phyloP scores from a whole-genome alignment of 495 filamentous ascomycete species.

The Aspergillus incahuasiensis region DNA sequence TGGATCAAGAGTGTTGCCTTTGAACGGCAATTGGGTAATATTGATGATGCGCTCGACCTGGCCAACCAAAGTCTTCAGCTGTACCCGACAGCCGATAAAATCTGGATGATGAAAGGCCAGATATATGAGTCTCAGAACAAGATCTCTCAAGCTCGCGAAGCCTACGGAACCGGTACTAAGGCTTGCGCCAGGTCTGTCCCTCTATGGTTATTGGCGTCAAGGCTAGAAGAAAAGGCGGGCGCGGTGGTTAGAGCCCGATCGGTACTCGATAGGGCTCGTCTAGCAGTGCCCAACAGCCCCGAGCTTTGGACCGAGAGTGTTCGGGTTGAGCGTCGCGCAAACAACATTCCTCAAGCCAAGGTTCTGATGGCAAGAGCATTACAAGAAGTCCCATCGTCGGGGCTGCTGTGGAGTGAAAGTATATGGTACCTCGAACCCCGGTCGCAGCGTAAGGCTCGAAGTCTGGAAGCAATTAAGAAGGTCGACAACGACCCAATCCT shows the following conservation, averaged over 20 bases:
- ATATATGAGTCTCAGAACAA: conserved; percentile 81
- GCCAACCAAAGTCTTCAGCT: conserved; percentile 80
- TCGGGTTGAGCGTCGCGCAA: conserved; percentile 83
- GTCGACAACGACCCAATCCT: conserved; percentile 86
- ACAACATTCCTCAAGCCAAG: conserved; percentile 78
- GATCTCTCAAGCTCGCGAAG: conserved; percentile 80
- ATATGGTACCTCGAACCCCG: conserved; percentile 92
- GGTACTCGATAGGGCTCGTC: conserved; percentile 82
- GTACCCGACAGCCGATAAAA: conserved; percentile 82
- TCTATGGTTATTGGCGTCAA: conserved; percentile 81
- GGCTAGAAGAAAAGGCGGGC: conserved; percentile 81
- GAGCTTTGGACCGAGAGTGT: conserved; percentile 90
- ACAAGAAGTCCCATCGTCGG: conserved; percentile 86
- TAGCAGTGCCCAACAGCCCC: conserved; percentile 76
- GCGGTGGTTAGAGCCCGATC: conserved; percentile 85
- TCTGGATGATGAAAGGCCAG: conserved; percentile 99
- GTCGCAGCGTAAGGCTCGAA: conserved; percentile 83
- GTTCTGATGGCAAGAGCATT: conserved; percentile 87
- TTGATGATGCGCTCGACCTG: conserved; percentile 75
- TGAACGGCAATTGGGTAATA: conserved; percentile 76
- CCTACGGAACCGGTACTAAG: conserved; percentile 83
- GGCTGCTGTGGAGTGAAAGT: conserved; percentile 84
- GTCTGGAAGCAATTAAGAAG: conserved; percentile 92
- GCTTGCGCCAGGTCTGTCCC: conserved; percentile 78
- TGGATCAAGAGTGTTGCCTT: conserved; percentile 95